Conservation (phyloP, 2,329 filamentous ascomycete species). For the Stemphylium lycopersici region DNA sequence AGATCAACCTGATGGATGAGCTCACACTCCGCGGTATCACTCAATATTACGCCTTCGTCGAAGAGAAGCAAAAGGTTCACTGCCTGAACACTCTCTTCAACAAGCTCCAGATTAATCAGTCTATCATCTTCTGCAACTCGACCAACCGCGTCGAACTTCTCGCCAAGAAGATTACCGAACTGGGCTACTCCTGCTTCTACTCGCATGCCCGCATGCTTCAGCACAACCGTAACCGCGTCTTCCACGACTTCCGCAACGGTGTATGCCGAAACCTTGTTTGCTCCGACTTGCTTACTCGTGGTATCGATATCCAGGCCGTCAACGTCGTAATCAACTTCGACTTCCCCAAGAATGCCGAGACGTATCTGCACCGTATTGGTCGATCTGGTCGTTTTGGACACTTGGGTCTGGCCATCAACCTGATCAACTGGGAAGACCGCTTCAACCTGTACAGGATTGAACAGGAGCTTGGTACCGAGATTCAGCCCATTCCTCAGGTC, state of each 20-base stretch:
- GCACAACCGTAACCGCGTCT: constrained; percentile 94
- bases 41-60: constrained; percentile 98
- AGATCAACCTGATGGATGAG: constrained; percentile 99
- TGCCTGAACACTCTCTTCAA: constrained; percentile 99
- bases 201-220: constrained; percentile 98
- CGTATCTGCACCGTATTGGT: constrained; percentile 97
- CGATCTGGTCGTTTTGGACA: constrained; percentile 97
- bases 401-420: constrained; percentile 94
- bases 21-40: constrained; percentile 97
- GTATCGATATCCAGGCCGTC: constrained; percentile 99
- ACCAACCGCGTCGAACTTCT: constrained; percentile 97
- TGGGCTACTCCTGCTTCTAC: constrained; percentile 99
- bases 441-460: constrained; percentile 99
- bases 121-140: constrained; percentile 99
- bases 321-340: constrained; percentile 99
- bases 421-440: constrained; percentile 99
- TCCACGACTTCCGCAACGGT: constrained; percentile 98
- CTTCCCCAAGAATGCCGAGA: constrained; percentile 99
- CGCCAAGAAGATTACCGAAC: constrained; percentile 98
- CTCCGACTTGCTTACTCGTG: constrained; percentile 94
- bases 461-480: constrained; percentile 95
- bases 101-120: constrained; percentile 99
- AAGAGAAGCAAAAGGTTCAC: constrained; percentile 99
- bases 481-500: constrained; percentile 88
- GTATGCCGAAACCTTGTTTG: constrained; percentile 98